Conservation (phyloP, 192 early-diverging fungal genomes). For the Mortierella hygrophila region DNA sequence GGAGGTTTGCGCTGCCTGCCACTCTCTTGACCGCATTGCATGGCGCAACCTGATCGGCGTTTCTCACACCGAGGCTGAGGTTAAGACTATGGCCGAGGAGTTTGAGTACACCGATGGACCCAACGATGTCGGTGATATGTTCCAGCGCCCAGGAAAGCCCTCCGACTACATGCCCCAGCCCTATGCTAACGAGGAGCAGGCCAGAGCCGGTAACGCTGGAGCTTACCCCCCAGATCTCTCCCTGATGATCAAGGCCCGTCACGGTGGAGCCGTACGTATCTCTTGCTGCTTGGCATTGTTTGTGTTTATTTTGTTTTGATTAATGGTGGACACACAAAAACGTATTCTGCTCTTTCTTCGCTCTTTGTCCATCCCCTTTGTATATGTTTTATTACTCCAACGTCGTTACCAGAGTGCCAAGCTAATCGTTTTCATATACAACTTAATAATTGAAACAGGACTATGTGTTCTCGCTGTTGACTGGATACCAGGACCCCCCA, state of each 20-base stretch:
- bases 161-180: conserved; percentile 91
- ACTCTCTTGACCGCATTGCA: conserved; percentile 93
- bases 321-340: background rate
- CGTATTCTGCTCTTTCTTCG: too few relatives aligned
- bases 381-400: too few relatives aligned
- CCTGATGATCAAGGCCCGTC: conserved; percentile 94
- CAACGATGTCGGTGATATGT: conserved; percentile 92
- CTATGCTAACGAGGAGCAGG: conserved; percentile 97
- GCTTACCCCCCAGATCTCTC: conserved; percentile 96
- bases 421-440: background rate
- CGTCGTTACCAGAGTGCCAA: background rate
- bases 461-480: conserved; percentile 95
- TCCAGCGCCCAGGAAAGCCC: conserved; percentile 93
- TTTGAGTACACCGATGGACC: conserved; percentile 94
- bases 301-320: background rate
- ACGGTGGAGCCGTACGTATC: conserved; percentile 86
- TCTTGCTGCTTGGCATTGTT: background rate
- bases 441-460: conserved; percentile 63
- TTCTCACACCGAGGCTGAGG: conserved; percentile 92
- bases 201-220: conserved; percentile 95
- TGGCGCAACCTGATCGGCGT: conserved; percentile 97
- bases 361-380: too few relatives aligned
- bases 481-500: conserved; percentile 95
- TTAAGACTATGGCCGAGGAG: conserved; percentile 92
- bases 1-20: conserved; percentile 97